A percentile compares a stretch with the other conserved stretches of the same genome.
Conservation (phyloP, 164 flowering plant genomes). For the Magnolia officinalis region DNA sequence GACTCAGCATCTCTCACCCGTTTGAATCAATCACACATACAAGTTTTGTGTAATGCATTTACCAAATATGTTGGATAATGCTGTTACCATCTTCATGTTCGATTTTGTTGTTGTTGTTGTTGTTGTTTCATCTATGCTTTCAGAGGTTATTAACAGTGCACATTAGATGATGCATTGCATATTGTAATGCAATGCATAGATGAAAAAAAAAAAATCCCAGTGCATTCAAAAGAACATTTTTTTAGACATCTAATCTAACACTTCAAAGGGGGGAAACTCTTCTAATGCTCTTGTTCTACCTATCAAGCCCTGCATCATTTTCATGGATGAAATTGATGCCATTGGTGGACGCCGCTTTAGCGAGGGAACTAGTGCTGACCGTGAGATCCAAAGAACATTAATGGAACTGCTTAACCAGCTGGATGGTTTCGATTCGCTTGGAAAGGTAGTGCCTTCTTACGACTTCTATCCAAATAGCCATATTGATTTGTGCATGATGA, state of each 20-base stretch:
- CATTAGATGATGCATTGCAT: background rate
- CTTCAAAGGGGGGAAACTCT: background rate
- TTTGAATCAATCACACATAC: background rate
- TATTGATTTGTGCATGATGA: background rate
- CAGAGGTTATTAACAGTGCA: background rate
- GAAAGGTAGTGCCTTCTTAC: constrained; percentile 51
- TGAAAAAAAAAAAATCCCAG: background rate
- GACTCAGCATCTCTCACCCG: background rate
- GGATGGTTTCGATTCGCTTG: constrained; percentile 93
- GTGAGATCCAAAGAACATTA: constrained; percentile 91
- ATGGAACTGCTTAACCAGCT: constrained; percentile 97
- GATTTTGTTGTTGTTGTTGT: background rate
- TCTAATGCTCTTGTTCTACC: constrained; percentile 3
- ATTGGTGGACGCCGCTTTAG: constrained; percentile 96
- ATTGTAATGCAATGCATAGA: too few species aligned
- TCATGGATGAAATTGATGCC: constrained; percentile 99
- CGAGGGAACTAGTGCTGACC: constrained; percentile 93
- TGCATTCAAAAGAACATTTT: background rate
- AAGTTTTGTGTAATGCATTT: background rate
- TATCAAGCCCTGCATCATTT: constrained; percentile 90
- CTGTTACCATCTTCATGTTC: background rate
- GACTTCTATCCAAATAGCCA: background rate
- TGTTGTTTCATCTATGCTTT: too few species aligned
- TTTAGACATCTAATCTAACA: background rate
- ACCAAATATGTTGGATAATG: background rate